Percentiles rank a stretch among this genome's conserved stretches.
Evolutionary conservation across 257 asterid genomes (phyloP).

Genomic region (Forsythia viridissima): DNA sequence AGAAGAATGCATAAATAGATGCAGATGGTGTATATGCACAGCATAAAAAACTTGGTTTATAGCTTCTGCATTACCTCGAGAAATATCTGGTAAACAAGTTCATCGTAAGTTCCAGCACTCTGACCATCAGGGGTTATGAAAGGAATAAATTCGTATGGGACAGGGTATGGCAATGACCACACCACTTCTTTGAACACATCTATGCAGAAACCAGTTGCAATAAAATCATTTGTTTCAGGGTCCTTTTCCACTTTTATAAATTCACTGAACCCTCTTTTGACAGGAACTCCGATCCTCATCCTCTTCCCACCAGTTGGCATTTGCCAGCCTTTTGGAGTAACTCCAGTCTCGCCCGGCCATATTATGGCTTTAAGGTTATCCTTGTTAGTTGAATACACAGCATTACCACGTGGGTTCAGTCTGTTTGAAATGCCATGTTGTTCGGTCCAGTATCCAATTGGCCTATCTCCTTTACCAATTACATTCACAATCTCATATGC

Average conservation of each 20-base stretch:
- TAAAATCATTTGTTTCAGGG: conserved; percentile 25
- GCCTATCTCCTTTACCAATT: conserved; percentile 31
- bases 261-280: conserved; percentile 35
- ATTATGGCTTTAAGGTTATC: conserved; percentile 31
- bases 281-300: conserved; percentile 45
- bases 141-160: conserved; percentile 31
- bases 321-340: conserved; percentile 45
- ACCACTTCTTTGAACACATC: conserved; percentile 46
- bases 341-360: conserved; percentile 46
- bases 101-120: conserved; percentile 30
- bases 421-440: conserved; percentile 31
- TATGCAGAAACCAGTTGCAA: conserved; percentile 41
- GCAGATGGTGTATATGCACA: background rate
- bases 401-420: conserved; percentile 10
- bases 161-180: conserved; percentile 35
- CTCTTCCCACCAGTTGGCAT: conserved; percentile 38
- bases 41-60: background rate
- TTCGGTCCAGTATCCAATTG: conserved; percentile 47
- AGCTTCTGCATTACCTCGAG: conserved; percentile 27
- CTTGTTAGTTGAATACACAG: conserved; percentile 19
- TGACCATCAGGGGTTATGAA: conserved; percentile 2
- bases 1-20: background rate
- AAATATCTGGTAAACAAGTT: conserved; percentile 29
- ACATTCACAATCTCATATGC: conserved; percentile 53
- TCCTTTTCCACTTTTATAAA: conserved; percentile 36